Percentiles rank a stretch among this genome's conserved stretches.
These are phyloP conservation scores for Exophiala alcalophila DNA, from an alignment of 2,329 filamentous ascomycete genomes.

Conservation along the genomic window DNA sequence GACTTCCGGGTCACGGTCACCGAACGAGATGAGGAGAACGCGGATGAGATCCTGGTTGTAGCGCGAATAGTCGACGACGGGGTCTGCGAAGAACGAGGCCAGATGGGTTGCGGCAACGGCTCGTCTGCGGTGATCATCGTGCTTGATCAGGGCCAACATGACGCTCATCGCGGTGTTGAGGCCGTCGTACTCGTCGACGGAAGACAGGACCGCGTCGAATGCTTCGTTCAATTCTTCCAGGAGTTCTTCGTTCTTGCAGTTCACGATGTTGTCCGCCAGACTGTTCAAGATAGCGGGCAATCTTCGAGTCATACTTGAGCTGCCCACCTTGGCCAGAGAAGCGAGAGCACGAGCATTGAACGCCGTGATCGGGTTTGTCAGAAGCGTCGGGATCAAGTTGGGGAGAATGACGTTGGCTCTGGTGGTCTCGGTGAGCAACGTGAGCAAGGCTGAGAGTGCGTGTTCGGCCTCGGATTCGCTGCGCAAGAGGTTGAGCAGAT, in stretches of 20 bases:
- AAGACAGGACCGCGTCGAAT: constrained; percentile 85
- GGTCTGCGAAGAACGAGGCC: constrained; percentile 76
- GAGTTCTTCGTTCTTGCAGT: constrained; percentile 69
- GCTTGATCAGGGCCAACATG: constrained; percentile 80
- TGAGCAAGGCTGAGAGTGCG: constrained; percentile 86
- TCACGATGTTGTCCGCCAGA: constrained; percentile 86
- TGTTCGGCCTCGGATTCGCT: constrained; percentile 85
- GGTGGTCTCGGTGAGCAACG: constrained; percentile 87
- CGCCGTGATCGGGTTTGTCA: constrained; percentile 81
- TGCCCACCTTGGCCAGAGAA: constrained; percentile 87
- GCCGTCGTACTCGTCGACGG: constrained; percentile 93
- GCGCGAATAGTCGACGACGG: constrained; percentile 84
- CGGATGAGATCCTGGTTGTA: constrained; percentile 96
- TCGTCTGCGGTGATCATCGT: constrained; percentile 85
- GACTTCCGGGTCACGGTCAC: constrained; percentile 77
- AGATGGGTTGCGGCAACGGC: constrained; percentile 75
- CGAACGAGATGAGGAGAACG: constrained; percentile 84
- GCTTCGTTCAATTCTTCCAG: constrained; percentile 70
- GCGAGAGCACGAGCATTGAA: constrained; percentile 96
- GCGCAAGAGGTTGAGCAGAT: constrained; percentile 83
- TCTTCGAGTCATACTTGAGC: constrained; percentile 83
- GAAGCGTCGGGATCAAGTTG: constrained; percentile 89
- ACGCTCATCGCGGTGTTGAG: constrained; percentile 95
- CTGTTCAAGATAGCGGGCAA: constrained; percentile 88
- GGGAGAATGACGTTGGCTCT: constrained; percentile 95